Conservation (phyloP, 768 basidiomycete genomes). For the Lactarius indigo region DNA sequence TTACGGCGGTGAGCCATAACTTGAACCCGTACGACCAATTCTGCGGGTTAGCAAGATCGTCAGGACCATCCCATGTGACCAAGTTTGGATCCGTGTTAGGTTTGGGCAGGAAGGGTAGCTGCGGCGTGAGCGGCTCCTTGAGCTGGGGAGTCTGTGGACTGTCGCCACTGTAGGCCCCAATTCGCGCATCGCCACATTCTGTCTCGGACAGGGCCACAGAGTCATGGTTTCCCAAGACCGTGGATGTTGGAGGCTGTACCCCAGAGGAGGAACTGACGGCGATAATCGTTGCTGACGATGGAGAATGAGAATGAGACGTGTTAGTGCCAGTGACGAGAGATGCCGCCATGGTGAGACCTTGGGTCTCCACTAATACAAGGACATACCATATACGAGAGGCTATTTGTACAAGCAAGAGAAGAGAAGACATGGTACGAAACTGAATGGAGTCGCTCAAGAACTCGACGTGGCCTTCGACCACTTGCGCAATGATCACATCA, state of each 20-base stretch:
- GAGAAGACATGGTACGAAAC: not conserved
- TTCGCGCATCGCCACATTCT: not conserved
- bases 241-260: not conserved
- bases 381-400: not conserved
- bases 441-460: too few species aligned
- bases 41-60: conserved; percentile 25
- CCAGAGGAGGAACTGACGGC: not conserved
- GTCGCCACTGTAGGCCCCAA: not conserved
- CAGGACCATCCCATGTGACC: conserved; percentile 19
- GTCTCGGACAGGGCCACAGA: not conserved
- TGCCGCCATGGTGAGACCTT: not conserved
- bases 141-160: not conserved
- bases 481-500: too few species aligned
- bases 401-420: not conserved
- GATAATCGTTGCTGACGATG: not conserved
- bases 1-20: conserved; percentile 18
- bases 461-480: not conserved
- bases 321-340: not conserved
- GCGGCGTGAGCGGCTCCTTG: not conserved
- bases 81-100: conserved; percentile 18
- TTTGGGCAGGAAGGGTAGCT: conserved; percentile 5
- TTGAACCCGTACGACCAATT: conserved; percentile 24
- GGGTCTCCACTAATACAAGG: not conserved
- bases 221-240: not conserved
- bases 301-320: not conserved